Conservation (phyloP, 345 rosid species). For the Litchi chinensis region DNA sequence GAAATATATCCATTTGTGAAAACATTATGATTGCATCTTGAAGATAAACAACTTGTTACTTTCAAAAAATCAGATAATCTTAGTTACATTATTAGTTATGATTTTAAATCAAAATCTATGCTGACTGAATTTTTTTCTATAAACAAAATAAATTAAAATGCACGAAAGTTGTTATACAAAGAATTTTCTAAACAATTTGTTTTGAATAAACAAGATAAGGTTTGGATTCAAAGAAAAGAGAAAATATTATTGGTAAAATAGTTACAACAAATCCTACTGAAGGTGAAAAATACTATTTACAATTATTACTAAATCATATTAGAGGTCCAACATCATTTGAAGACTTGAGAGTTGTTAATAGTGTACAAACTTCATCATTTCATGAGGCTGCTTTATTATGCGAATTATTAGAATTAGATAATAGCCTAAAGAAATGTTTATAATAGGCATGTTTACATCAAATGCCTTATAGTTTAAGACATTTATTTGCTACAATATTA, state of each 20-base stretch:
- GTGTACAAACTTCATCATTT: neutral
- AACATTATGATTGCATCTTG: neutral
- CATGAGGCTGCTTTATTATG: neutral
- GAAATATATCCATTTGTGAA: neutral
- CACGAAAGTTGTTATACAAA: neutral
- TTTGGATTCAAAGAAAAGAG: no score
- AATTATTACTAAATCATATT: no score
- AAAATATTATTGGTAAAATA: no score
- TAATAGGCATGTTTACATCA: neutral
- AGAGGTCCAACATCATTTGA: neutral
- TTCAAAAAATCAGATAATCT: no score
- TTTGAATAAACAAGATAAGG: no score
- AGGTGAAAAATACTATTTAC: no score
- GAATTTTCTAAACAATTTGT: no score
- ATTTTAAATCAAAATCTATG: neutral
- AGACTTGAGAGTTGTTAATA: neutral
- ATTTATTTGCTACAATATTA: no score
- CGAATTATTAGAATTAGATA: neutral
- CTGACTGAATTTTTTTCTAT: neutral
- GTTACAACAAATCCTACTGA: no score
- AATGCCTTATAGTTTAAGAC: neutral
- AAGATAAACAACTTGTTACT: no score
- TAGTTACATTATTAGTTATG: no score
- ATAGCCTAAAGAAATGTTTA: neutral
- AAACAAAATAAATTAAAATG: neutral